Percentiles rank a stretch among this genome's conserved stretches.
Conservation (phyloP, 352 stramenopile species). For the Pythium phragmitis region DNA sequence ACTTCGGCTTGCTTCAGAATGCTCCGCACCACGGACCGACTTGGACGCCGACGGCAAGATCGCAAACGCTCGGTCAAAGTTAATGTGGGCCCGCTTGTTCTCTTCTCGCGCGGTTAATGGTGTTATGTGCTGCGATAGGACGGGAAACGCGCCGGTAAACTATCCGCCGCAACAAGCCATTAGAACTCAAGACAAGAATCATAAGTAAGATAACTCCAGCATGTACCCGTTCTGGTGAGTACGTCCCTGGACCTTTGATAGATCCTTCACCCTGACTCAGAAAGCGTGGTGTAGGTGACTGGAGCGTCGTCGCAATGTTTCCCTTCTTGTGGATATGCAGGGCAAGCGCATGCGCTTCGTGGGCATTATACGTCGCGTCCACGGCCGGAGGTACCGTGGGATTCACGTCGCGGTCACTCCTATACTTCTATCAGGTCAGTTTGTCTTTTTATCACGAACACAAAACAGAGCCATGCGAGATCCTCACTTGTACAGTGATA, state of each 20-base stretch:
- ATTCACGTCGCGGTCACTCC: slow-evolving; percentile 51
- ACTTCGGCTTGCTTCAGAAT: not conserved
- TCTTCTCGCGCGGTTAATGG: slow-evolving; percentile 16
- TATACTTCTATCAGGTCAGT: slow-evolving; percentile 5
- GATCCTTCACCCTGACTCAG: not conserved
- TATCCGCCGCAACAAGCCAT: slow-evolving; percentile 13
- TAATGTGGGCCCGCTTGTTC: slow-evolving; percentile 11
- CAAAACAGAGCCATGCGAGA: not conserved
- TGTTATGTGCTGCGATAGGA: slow-evolving; percentile 34
- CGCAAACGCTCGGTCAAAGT: slow-evolving; percentile 25
- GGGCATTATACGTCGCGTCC: slow-evolving; percentile 44
- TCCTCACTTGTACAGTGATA: slow-evolving; percentile 33
- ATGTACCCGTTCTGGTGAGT: slow-evolving; percentile 46
- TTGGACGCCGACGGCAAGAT: slow-evolving; percentile 13
- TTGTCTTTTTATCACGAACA: not conserved
- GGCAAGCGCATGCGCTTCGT: slow-evolving; percentile 38
- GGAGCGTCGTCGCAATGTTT: slow-evolving; percentile 37
- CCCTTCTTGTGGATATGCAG: slow-evolving; percentile 32
- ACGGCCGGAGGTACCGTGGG: slow-evolving; percentile 40
- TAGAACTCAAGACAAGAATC: not conserved
- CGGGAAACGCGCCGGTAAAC: slow-evolving; percentile 49
- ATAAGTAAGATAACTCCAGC: not conserved
- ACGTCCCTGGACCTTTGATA: slow-evolving; percentile 36
- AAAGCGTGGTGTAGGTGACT: slow-evolving; percentile 55
- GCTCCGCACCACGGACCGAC: not conserved